Base-by-base conservation (phyloP, 495 filamentous ascomycete genomes). In the Massariosphaeria phaeospora region DNA sequence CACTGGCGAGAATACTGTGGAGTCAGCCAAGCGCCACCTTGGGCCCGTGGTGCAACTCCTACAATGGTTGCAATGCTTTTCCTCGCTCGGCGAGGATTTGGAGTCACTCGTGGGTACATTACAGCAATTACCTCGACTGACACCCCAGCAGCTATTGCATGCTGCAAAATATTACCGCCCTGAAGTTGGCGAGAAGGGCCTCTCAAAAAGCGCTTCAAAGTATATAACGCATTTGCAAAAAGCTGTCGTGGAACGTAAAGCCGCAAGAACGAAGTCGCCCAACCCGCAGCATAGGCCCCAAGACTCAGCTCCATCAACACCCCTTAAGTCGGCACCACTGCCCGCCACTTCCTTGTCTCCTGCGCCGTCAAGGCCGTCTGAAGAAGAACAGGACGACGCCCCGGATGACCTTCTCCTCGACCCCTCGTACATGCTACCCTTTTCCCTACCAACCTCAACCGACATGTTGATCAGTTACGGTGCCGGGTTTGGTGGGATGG, bases 41-140 rank as follows among this genome's bases (percentile, higher is more conserved):
- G 85, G 85, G 0, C 93, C 94, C 7, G 79, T 95, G 25, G 91
- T 97, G 31, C 94, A 99, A 67, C 77, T 99, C 0, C 76, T 99
- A 7, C 93, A 99, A 67, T 99, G 93, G 93, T 74, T 99, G 29
- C 93, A 99, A 66, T 95, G 89, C 67, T 96, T 96, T 69, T 96
- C 93, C 2, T 95, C 89, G 7, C 74, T 99, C 3, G 89, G 86
- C n/a, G 93, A 97, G 59, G 90, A 96, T 61, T 75, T 90, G 27
- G 85, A 94, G 58, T 86, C 88, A 0, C 77, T 96, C 10, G 82
- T 90, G 26, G 81, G 79, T 5, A 99, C 93, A 0, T 68, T 96
- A 12, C 81, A 94, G 54, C 94, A 97, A 67, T 77, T 99, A 34
- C 86, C 87, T 47, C 79, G 84, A 24, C 74, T 99, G 35, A 86